These are phyloP conservation scores for Gautieria morchelliformis DNA, from an alignment of 768 basidiomycete species.

Conservation along the genomic window DNA sequence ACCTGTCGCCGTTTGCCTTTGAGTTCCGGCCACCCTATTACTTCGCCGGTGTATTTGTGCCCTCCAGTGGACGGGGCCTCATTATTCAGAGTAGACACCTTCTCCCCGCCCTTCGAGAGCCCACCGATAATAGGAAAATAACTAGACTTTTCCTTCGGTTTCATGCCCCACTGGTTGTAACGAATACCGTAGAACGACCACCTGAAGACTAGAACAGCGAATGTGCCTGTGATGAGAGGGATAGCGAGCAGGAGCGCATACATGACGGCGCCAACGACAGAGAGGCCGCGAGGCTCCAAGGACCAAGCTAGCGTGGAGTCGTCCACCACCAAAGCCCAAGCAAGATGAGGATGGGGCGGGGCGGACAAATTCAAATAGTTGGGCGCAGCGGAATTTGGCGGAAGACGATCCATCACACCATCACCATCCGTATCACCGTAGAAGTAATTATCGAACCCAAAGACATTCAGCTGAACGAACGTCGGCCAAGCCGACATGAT, in stretches of 20 bases:
- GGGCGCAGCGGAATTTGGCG: slow-evolving; percentile 76
- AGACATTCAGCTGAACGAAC: slow-evolving; percentile 84
- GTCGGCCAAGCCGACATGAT: slow-evolving; percentile 90
- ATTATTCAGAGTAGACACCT: slow-evolving; percentile 41
- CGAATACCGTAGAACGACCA: slow-evolving; percentile 95
- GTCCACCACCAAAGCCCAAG: slow-evolving; percentile 78
- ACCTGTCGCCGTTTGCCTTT: slow-evolving; percentile 86
- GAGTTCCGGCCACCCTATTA: slow-evolving; percentile 96
- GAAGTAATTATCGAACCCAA: slow-evolving; percentile 84
- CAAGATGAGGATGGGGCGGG: slow-evolving; percentile 78
- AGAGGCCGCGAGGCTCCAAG: slow-evolving; percentile 72
- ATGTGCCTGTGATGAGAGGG: slow-evolving; percentile 73
- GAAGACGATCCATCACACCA: slow-evolving; percentile 81
- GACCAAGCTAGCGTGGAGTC: slow-evolving; percentile 71
- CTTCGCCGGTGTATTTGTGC: slow-evolving; percentile 50
- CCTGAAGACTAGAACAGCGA: slow-evolving; percentile 84
- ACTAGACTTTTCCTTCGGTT: slow-evolving; percentile 59
- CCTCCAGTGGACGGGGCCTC: slow-evolving; percentile 57
- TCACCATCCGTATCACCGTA: slow-evolving; percentile 88
- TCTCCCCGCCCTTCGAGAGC: slow-evolving; percentile 57
- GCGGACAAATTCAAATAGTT: slow-evolving; percentile 91
- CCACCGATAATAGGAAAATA: slow-evolving; percentile 85
- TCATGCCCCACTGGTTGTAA: slow-evolving; percentile 85
- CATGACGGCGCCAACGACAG: slow-evolving; percentile 76
- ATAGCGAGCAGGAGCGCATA: slow-evolving; percentile 75